Evolutionary conservation across 139 green algal species (phyloP), one percentile per base, ranked within the genome.

Genomic region (Medakamo hakoo): DNA sequence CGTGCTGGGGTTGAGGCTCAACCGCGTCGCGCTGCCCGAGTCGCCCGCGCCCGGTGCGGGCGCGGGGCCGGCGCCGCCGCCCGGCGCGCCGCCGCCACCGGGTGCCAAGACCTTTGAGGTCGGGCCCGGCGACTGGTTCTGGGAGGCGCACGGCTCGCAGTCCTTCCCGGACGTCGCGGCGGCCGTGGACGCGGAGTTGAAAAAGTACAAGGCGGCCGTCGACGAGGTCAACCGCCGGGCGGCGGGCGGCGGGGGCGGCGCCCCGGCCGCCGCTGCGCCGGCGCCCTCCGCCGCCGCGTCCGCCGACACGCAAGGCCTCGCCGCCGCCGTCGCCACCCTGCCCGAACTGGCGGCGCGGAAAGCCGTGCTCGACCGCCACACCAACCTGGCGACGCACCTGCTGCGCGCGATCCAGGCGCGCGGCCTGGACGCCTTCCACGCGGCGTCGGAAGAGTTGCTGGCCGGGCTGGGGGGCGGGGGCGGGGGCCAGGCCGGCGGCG

Each of bases 331-430:
- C 19, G 83, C 76, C 4, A 81, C 75, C 19, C 77, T 95, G 40
- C 88, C 88, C 2, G 56, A 75, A 66, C 70, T 82, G 57, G 77
- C 80, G 24, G 87, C 92, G 64, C 69, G 77, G 32, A 97, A 96
- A 68, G 77, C 86, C 58, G 73, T 85, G 29, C 89, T 99, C 31
- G 93, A 99, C 80, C 99, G 98, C 82, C 93, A 99, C 85, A 97
- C 91, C 67, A 96, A 94, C 81, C 80, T 99, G 58, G 85, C 86
- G 23, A 94, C 85, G 18, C 62, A 75, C 3, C 75, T 99, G 56
- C 81, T 99, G 55, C 63, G 59, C 0, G 67, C 81, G 58, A 99
- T 99, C 82, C 96, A 94, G 75, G 70, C 62, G 19, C 76, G 88
- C 18, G 75, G 68, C 22, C 71, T 98, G 66, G 90, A 98, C 70